A percentile compares a stretch with the other conserved stretches of the same genome.
These are phyloP conservation scores for Eragrostis curvula DNA, from an alignment of 176 grass and related monocot species.

Conservation along the genomic window DNA sequence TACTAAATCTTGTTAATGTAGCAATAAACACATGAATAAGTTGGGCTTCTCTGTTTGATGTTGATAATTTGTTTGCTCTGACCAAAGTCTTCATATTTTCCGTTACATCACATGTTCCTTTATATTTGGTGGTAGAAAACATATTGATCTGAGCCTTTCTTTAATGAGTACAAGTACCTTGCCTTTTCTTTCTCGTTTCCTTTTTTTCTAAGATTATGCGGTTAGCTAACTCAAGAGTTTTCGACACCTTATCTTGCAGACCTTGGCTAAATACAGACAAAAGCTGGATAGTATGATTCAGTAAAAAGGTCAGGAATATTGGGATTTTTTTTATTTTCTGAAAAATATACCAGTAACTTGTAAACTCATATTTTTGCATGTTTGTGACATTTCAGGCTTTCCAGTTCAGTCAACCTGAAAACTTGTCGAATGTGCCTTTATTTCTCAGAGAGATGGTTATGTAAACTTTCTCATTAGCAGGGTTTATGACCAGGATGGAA, in stretches of 20 bases:
- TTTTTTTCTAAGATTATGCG: no score
- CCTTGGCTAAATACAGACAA: slow-evolving; percentile 81
- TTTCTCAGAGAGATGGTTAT: not conserved
- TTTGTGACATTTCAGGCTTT: slow-evolving; percentile 3
- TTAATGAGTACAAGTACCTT: not conserved
- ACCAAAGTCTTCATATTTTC: not conserved
- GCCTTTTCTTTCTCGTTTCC: not conserved
- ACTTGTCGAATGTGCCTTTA: not conserved
- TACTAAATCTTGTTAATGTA: not conserved
- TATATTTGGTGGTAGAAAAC: not conserved
- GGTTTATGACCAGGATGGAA: not conserved
- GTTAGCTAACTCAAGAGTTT: not conserved
- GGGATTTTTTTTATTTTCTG: not conserved
- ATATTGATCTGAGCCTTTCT: not conserved
- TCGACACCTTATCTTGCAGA: slow-evolving; percentile 53
- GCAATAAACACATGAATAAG: not conserved
- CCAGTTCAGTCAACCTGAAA: not conserved
- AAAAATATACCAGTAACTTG: not conserved
- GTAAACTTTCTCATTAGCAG: not conserved
- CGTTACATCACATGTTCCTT: not conserved
- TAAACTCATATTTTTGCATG: not conserved
- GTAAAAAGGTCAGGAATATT: slow-evolving; percentile 40
- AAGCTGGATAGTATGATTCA: slow-evolving; percentile 79
- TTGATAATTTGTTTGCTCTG: not conserved
- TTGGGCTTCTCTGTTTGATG: not conserved